Evolutionary conservation across 2,329 filamentous ascomycete genomes (phyloP).

Genomic region (Fusarium equiseti): DNA sequence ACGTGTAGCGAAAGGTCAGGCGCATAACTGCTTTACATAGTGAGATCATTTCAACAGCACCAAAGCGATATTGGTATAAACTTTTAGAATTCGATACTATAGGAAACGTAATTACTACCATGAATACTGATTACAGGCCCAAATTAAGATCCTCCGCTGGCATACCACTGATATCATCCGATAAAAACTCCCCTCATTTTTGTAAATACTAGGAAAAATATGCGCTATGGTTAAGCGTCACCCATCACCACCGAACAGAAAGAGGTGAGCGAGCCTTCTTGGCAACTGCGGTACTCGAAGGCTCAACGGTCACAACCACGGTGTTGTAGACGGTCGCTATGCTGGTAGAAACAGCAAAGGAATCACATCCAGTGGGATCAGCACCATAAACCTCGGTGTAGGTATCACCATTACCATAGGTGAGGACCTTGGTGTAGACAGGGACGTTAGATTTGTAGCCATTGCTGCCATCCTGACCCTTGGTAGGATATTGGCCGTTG

Average conservation of each 20-base stretch:
- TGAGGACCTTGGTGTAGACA: constrained; percentile 37
- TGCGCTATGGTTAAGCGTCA: neutral
- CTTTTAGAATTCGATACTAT: neutral
- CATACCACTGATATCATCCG: neutral
- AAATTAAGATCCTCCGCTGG: constrained; percentile 12
- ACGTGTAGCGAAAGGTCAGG: too few species aligned
- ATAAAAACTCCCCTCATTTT: constrained; percentile 3
- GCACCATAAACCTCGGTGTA: constrained; percentile 26
- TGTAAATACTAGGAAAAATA: constrained; percentile 18
- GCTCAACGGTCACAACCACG: constrained; percentile 49
- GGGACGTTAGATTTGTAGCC: constrained; percentile 17
- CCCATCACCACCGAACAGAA: constrained; percentile 30
- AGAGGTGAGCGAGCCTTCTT: constrained; percentile 31
- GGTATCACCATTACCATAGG: constrained; percentile 19
- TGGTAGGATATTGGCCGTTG: constrained; percentile 30
- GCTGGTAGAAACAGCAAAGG: constrained; percentile 46
- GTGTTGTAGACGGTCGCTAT: constrained; percentile 55
- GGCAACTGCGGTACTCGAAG: constrained; percentile 20
- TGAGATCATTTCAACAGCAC: too few species aligned
- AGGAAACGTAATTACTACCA: constrained; percentile 25
- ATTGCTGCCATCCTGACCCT: constrained; percentile 14
- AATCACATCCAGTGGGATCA: constrained; percentile 41
- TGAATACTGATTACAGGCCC: constrained; percentile 26
- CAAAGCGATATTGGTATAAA: neutral
- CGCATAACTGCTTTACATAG: too few species aligned